phyloP scores from a whole-genome alignment of 2,329 filamentous ascomycete genomes.

The Botrytis deweyae region DNA sequence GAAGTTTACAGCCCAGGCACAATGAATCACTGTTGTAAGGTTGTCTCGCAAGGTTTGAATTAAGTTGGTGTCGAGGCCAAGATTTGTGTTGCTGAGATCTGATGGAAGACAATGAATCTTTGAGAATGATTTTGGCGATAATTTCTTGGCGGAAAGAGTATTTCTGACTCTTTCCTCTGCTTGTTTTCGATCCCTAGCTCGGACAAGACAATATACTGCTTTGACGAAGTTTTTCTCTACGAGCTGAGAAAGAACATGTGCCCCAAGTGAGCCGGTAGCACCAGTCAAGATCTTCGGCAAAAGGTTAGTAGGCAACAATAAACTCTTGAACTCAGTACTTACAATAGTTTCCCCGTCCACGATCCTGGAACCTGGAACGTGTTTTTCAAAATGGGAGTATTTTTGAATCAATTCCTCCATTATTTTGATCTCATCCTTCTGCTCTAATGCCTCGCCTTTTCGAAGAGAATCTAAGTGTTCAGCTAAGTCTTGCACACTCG shows the following conservation, averaged over 20 bases:
- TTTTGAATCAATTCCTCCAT: conserved; percentile 49
- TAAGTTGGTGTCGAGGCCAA: conserved; percentile 42
- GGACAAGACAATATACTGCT: conserved; percentile 49
- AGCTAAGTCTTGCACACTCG: conserved; percentile 50
- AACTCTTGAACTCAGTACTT: conserved; percentile 1
- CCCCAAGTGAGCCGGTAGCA: conserved; percentile 63
- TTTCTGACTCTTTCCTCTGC: conserved; percentile 19
- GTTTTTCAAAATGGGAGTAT: conserved; percentile 43
- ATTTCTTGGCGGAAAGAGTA: conserved; percentile 6
- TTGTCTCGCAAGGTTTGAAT: conserved; percentile 37
- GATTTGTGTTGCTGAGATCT: conserved; percentile 43
- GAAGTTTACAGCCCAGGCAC: conserved; percentile 58
- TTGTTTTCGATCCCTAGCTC: conserved; percentile 34
- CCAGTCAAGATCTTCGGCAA: conserved; percentile 54
- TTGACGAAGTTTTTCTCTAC: conserved; percentile 36
- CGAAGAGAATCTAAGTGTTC: conserved; percentile 46
- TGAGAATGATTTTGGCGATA: conserved; percentile 29
- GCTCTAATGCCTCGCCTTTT: conserved; percentile 38
- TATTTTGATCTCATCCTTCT: conserved; percentile 39
- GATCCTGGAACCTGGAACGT: conserved; percentile 26
- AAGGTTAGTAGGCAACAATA: neutral
- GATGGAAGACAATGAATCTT: conserved; percentile 43
- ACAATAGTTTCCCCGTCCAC: conserved; percentile 26
- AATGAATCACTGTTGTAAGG: conserved; percentile 49
- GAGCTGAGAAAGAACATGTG: conserved; percentile 59